Evolutionary conservation across 2,329 filamentous ascomycete genomes (phyloP), one percentile per base, ranked within the genome.

Genomic region (Fusarium sublunatum): DNA sequence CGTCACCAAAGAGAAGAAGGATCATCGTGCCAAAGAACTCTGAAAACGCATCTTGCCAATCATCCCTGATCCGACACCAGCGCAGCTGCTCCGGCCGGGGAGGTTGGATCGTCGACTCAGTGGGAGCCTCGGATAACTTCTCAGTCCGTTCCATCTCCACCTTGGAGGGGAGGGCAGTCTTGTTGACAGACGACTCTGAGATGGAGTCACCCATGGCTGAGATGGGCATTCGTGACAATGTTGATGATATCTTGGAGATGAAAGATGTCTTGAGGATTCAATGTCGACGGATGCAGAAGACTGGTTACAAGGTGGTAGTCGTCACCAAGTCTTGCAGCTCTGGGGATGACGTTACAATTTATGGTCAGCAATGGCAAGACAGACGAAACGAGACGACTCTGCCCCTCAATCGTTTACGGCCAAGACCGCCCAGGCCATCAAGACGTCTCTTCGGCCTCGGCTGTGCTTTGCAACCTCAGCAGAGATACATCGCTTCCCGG

Each of bases 21-120:
- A 89, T 82, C 77, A 91, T 87, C 11, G 86, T 88, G 7, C 88
- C 88, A 45, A 88, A 83, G 75, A 91, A 90, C 65, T 91, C 88
- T 1, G 86, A 85, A 64, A 90, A 86, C 2, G 82, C 83, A 61
- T 90, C 87, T 56, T 83, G 81, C 34, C 84, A 77, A 26, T 75
- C 66, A 19, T 78, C 74, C 39, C 87, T 80, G 26, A 86, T 74
- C 35, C 77, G 78, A 43, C 77, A 82, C 88, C 88, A 90, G 15
- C 58, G 57, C 13, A 72, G 70, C 52, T 70, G 53, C 44, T 74
- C 67, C 42, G 71, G 68, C 2, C 59, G 58, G 5, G 55, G 50
- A 2, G 49, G 36, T n/a, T 55, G 66, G 26, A 47, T 60, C 34
- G 56, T 51, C n/a, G 60, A 48, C 32, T 65, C 61, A 43, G 55